phyloP scores from a whole-genome alignment of 257 asterid species.

The Agastache rugosa region DNA sequence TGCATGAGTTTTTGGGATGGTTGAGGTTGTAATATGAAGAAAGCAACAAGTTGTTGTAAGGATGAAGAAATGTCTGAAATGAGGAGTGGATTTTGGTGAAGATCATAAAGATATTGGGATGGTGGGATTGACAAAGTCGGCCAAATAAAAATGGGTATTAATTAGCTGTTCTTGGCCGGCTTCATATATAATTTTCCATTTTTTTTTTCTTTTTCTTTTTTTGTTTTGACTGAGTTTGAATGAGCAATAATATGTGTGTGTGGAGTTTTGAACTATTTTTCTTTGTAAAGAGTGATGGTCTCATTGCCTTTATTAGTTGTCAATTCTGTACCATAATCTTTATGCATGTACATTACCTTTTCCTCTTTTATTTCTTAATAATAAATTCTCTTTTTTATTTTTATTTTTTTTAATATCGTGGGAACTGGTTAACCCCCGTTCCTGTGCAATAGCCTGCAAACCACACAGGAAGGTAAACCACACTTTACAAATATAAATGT shows the following conservation, averaged over 20 bases:
- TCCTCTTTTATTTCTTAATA: background rate
- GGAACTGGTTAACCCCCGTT: too few relatives aligned
- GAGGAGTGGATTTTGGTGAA: conserved; percentile 31
- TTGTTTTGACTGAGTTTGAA: background rate
- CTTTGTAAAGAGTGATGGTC: conserved; percentile 33
- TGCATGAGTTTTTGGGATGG: conserved; percentile 25
- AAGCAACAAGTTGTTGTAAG: background rate
- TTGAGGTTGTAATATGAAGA: background rate
- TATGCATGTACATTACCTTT: conserved; percentile 2
- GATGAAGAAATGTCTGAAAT: background rate
- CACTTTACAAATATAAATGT: too few relatives aligned
- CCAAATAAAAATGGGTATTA: background rate
- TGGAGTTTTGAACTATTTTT: conserved; percentile 23
- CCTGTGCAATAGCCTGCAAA: too few relatives aligned
- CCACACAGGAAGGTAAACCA: too few relatives aligned
- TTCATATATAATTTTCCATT: background rate
- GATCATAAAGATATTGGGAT: conserved; percentile 36
- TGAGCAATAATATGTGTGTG: background rate
- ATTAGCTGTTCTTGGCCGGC: conserved; percentile 57
- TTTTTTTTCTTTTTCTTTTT: background rate
- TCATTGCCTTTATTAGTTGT: conserved; percentile 27
- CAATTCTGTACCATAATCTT: background rate
- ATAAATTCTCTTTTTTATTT: background rate
- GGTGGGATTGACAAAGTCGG: conserved; percentile 46
- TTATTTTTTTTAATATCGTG: too few relatives aligned